Evolutionary conservation across 2,329 filamentous ascomycete species (phyloP), one percentile per base, ranked within the genome.

Genomic region (Madurella fahalii): DNA sequence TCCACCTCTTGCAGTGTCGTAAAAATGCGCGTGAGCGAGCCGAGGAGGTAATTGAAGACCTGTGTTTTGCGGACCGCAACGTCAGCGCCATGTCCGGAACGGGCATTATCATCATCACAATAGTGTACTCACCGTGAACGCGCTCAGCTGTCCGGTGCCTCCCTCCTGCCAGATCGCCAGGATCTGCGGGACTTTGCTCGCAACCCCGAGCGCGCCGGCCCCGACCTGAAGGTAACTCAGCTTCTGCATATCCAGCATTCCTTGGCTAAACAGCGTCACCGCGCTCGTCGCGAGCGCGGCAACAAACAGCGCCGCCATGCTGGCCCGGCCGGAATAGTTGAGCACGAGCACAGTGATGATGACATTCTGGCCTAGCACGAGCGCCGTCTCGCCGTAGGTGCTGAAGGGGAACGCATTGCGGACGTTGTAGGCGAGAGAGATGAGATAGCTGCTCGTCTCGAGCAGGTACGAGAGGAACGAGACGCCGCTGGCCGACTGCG

Each of bases 31-130:
- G 90, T 89, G 55, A 97, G 83, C 42, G 91, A 96, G 40, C 95
- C 94, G 64, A 86, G 79, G 66, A 99, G 89, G 74, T 96, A 99
- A 79, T 96, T 97, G 82, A 99, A 96, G 64, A 99, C 91, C 92
- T 96, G 65, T 44, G n/a, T 2, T 32, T 25, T 25, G 25, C 4
- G 13, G 31, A 40, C 32, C 52, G 17, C n/a, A 11, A 16, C 13
- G 46, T 62, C 40, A 62, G 57, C 43, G 40, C 15, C 16, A 40
- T n/a, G 5, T 34, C 17, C 42, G 1, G 13, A 15, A 32, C 16
- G 15, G 4, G 15, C 15, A 37, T 17, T 17, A 30, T 11, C 44
- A 32, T 1, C 34, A n/a, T 12, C 15, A 2, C 5, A 37, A 2
- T 3, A 37, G 37, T 17, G 17, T 40, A 80, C 88, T 74, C 80